These are phyloP conservation scores for Paracorniculantispora psalliotae DNA, from an alignment of 2,329 filamentous ascomycete genomes.

Conservation along the genomic window DNA sequence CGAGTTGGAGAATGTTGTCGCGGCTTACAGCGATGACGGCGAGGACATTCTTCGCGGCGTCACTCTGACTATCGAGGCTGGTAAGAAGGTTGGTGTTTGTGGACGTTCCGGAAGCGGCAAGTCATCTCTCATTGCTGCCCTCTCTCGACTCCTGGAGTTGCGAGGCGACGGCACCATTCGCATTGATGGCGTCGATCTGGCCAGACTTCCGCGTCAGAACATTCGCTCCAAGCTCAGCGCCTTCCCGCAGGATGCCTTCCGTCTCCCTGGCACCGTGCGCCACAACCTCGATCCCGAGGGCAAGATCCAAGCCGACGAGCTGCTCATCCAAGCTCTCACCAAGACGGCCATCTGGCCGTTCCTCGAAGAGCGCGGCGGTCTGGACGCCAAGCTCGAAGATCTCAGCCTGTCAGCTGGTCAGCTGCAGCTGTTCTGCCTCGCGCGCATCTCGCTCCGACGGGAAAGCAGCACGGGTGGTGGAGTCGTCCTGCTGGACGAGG, in stretches of 20 bases:
- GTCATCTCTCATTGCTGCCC: conserved; percentile 40
- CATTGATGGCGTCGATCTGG: conserved; percentile 40
- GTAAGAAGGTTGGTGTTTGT: conserved; percentile 45
- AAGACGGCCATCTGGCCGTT: conserved; percentile 38
- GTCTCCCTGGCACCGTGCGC: conserved; percentile 40
- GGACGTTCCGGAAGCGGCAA: conserved; percentile 50
- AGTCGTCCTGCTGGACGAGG: conserved; percentile 30
- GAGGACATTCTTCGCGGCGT: conserved; percentile 15
- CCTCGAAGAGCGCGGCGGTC: conserved; percentile 32
- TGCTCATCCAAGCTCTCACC: conserved; percentile 37
- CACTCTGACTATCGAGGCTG: conserved; percentile 24
- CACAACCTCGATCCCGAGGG: conserved; percentile 42
- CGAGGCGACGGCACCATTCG: conserved; percentile 29
- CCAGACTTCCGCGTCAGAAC: conserved; percentile 34
- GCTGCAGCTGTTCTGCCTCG: conserved; percentile 43
- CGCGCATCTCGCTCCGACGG: conserved; percentile 36
- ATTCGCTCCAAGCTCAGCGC: conserved; percentile 40
- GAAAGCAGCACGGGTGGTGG: conserved; percentile 16
- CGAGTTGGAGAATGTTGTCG: conserved; percentile 23
- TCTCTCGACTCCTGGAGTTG: conserved; percentile 45
- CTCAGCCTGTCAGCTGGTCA: conserved; percentile 39
- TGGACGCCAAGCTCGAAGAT: conserved; percentile 30
- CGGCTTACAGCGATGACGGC: conserved; percentile 20
- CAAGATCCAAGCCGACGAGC: conserved; percentile 28
- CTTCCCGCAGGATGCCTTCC: conserved; percentile 45